A percentile compares a stretch with the other conserved stretches of the same genome.
These are phyloP conservation scores for Microcyclosporella mali DNA, from an alignment of 2,329 filamentous ascomycete species.

Conservation along the genomic window DNA sequence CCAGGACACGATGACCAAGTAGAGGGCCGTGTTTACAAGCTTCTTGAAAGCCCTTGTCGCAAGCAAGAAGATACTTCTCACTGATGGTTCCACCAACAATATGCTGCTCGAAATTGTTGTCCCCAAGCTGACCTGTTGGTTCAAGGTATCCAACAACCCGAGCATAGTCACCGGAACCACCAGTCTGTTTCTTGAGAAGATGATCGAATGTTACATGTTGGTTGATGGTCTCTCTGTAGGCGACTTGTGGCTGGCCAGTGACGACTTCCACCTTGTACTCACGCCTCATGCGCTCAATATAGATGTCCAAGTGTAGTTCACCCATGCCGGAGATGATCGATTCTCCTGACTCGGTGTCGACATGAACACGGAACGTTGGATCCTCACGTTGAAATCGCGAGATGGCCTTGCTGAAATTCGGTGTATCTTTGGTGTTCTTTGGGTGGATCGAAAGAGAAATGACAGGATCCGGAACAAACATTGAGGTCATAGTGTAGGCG, in stretches of 20 bases:
- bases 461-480: conserved; percentile 96
- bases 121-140: conserved; percentile 64
- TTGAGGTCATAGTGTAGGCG: conserved; percentile 93
- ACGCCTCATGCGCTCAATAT: conserved; percentile 90
- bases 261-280: conserved; percentile 95
- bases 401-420: conserved; percentile 98
- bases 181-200: conserved; percentile 88
- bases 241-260: conserved; percentile 94
- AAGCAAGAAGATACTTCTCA: conserved; percentile 92
- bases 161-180: conserved; percentile 91
- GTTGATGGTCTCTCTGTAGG: conserved; percentile 91
- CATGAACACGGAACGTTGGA: conserved; percentile 90
- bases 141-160: conserved; percentile 89
- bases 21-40: conserved; percentile 82
- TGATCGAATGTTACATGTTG: conserved; percentile 80
- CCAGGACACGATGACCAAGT: conserved; percentile 87
- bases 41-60: conserved; percentile 85
- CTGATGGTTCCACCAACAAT: conserved; percentile 85
- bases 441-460: conserved; percentile 97
- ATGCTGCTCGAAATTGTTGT: conserved; percentile 80
- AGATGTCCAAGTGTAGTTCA: conserved; percentile 93
- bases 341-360: conserved; percentile 87
- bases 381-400: conserved; percentile 98
- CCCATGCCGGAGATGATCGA: conserved; percentile 99
- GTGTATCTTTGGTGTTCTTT: conserved; percentile 82